phyloP scores from a whole-genome alignment of 305 asterid species.

The Solanum chacoense region DNA sequence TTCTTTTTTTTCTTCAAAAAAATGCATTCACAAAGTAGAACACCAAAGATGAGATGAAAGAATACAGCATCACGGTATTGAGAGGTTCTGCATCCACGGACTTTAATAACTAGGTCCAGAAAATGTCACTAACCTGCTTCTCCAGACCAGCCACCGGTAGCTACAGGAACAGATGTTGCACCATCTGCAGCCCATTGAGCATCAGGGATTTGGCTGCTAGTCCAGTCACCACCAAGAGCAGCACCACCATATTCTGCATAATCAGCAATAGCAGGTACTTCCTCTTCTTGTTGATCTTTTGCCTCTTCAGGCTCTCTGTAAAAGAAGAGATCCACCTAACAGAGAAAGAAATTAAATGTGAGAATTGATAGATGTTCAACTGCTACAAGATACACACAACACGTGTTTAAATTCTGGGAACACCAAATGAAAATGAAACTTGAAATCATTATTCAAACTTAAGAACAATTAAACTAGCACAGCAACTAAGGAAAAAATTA shows the following conservation, averaged over 20 bases:
- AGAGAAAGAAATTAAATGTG: conserved; percentile 1
- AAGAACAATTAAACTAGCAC: neutral
- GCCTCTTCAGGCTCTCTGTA: conserved; percentile 53
- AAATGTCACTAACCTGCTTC: conserved; percentile 20
- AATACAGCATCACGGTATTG: neutral
- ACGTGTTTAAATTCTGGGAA: neutral
- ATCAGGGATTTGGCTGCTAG: conserved; percentile 34
- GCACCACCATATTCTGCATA: conserved; percentile 27
- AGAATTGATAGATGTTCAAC: neutral
- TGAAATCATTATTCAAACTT: neutral
- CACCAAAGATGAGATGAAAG: neutral
- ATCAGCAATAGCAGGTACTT: conserved; percentile 27
- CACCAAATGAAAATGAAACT: neutral
- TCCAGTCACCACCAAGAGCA: conserved; percentile 33
- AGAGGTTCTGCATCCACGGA: neutral
- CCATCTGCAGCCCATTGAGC: conserved; percentile 30
- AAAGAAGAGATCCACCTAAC: conserved; percentile 51
- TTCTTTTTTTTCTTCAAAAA: neutral
- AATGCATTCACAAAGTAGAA: neutral
- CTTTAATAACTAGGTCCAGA: neutral
- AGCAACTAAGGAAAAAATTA: neutral
- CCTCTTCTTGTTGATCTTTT: conserved; percentile 42
- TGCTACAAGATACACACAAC: neutral
- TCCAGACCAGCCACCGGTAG: conserved; percentile 25
- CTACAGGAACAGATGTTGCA: conserved; percentile 14